These are phyloP conservation scores for Umbilicaria muhlenbergii DNA, from an alignment of 495 filamentous ascomycete genomes.

Conservation along the genomic window DNA sequence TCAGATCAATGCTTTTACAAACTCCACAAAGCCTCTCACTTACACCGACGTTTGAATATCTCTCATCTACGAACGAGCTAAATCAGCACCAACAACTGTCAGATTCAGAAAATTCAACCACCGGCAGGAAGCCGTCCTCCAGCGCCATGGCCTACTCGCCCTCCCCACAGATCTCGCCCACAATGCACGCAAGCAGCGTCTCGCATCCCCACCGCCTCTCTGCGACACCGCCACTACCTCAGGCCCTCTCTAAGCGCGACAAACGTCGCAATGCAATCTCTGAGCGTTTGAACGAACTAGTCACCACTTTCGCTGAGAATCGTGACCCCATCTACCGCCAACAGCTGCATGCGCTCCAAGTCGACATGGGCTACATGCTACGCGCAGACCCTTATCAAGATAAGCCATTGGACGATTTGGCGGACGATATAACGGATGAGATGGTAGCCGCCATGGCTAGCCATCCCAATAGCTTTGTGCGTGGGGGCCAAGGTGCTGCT, in stretches of 20 bases:
- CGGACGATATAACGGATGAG: slow-evolving; percentile 47
- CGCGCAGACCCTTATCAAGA: slow-evolving; percentile 65
- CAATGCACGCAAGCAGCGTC: slow-evolving; percentile 2
- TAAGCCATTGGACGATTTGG: slow-evolving; percentile 53
- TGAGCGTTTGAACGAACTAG: slow-evolving; percentile 59
- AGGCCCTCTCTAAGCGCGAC: slow-evolving; percentile 66
- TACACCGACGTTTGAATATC: too few species aligned
- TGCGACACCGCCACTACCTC: slow-evolving; percentile 15
- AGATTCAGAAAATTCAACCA: too few species aligned
- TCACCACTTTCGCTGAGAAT: slow-evolving; percentile 60
- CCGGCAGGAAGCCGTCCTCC: too few species aligned
- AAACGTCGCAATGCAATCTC: slow-evolving; percentile 66
- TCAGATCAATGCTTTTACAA: too few species aligned
- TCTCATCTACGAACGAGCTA: too few species aligned
- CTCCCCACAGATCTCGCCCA: slow-evolving; percentile 9
- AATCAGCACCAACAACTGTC: too few species aligned
- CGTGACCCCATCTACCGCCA: slow-evolving; percentile 74
- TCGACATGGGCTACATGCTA: slow-evolving; percentile 75
- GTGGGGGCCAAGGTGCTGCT: slow-evolving; percentile 8
- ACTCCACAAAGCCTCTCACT: too few species aligned
- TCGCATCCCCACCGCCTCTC: slow-evolving; percentile 10
- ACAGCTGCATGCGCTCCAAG: slow-evolving; percentile 74
- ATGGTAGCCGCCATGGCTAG: slow-evolving; percentile 41
- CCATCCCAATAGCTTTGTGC: slow-evolving; percentile 11
- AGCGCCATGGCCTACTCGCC: slow-evolving; percentile 14